Evolutionary conservation across 1,139 yeast genomes (phyloP), one percentile per base, ranked within the genome.

Genomic region (Candida sanyaensis): DNA sequence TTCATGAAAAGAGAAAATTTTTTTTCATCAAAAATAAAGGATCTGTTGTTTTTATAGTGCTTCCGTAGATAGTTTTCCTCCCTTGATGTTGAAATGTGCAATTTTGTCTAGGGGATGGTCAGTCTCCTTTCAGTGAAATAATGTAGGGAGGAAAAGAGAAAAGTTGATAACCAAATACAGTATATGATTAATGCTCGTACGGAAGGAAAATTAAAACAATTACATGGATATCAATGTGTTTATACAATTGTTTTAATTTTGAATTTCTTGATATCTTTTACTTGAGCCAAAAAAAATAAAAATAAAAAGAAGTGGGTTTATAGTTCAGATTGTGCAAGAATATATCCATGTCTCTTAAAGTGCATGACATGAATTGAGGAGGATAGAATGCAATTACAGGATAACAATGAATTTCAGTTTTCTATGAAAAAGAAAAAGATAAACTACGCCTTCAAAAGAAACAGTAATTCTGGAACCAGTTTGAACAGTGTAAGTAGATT

Each of bases 301-400:
- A n/a, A n/a, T n/a, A n/a, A n/a, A n/a, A n/a, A n/a, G n/a, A n/a
- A 57, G n/a, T 57, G n/a, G 53, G 50, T 28, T 50, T 50, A 45
- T 57, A 68, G 7, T 62, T 64, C 42, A 65, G 60, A 45, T 67
- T 17, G 62, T 49, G 56, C 65, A 36, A 61, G 62, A 26, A 59
- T 54, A 50, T 67, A 66, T 5, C 67, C 66, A 36, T 52, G 51
- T 55, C 69, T 59, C 58, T 66, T 62, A 48, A 66, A 64, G 46
- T 17, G 61, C 57, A 46, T 63, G 69, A 13, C 72, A 71, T 17
- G 3, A 17, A 17, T 17, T 17, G 21, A 17, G 21, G 21, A 17
- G 21, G 21, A 3, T 17, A 17, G 2, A 3, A 21, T 7, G 17
- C 23, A 17, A 30, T 30, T n/a, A 32, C 33, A 13, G 23, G 29